These are phyloP conservation scores for Aureobasidium sp. DNA, from an alignment of 2,329 filamentous ascomycete genomes.

Conservation along the genomic window DNA sequence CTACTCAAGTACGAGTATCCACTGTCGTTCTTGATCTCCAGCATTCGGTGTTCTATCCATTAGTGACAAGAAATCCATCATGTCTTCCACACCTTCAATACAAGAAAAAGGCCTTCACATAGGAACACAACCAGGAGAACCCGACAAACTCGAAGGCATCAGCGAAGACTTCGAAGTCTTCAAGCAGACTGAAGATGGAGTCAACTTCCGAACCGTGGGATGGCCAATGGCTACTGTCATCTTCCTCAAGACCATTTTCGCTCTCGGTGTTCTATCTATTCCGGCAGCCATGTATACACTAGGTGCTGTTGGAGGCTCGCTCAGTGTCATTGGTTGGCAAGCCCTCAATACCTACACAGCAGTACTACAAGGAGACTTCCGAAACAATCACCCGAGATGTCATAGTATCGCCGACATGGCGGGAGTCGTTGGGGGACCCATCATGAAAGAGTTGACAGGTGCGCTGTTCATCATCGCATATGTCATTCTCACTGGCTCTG, in stretches of 20 bases:
- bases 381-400: conserved; percentile 44
- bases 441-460: conserved; percentile 48
- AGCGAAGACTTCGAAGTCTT: conserved; percentile 44
- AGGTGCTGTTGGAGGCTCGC: conserved; percentile 41
- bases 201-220: conserved; percentile 48
- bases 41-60: background rate
- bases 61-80: background rate
- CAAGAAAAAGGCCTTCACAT: background rate
- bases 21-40: background rate
- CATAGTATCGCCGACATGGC: conserved; percentile 54
- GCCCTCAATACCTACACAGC: conserved; percentile 43
- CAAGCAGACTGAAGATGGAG: conserved; percentile 39
- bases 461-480: conserved; percentile 52
- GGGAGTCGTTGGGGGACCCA: conserved; percentile 45
- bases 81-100: background rate
- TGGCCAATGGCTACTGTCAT: conserved; percentile 48
- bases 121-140: conserved; percentile 24
- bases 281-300: conserved; percentile 42
- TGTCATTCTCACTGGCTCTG: conserved; percentile 49
- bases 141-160: conserved; percentile 38
- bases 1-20: background rate
- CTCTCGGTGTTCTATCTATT: conserved; percentile 45
- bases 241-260: conserved; percentile 44
- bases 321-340: conserved; percentile 43
- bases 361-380: conserved; percentile 45